A percentile compares a stretch with the other conserved stretches of the same genome.
phyloP scores from a whole-genome alignment of 345 rosid species.

The Moringa oleifera region DNA sequence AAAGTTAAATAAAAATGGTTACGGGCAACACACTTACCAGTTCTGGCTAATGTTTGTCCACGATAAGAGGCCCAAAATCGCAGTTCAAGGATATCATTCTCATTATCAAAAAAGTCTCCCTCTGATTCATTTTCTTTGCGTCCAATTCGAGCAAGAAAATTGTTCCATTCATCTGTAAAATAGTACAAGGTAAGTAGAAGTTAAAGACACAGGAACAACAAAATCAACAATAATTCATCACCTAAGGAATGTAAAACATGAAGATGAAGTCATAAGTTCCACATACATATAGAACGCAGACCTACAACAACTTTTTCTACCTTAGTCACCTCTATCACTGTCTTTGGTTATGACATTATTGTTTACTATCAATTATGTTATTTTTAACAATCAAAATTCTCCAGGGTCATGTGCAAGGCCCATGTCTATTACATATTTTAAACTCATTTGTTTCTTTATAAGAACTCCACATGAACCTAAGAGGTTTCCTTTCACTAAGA shows the following conservation, averaged over 20 bases:
- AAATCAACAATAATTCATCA: neutral
- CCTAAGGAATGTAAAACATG: neutral
- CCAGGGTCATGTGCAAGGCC: too few species aligned
- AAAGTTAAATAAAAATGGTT: neutral
- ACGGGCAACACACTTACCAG: slow-evolving; percentile 39
- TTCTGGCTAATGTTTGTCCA: slow-evolving; percentile 94
- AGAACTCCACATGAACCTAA: too few species aligned
- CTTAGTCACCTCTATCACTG: too few species aligned
- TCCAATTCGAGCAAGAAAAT: slow-evolving; percentile 96
- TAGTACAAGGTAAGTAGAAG: slow-evolving; percentile 7
- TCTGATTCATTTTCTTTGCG: slow-evolving; percentile 88
- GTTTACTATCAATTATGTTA: too few species aligned
- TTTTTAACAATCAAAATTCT: too few species aligned
- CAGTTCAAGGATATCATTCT: slow-evolving; percentile 84
- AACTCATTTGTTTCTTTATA: too few species aligned
- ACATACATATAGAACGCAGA: too few species aligned
- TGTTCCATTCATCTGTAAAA: slow-evolving; percentile 91
- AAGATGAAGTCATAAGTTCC: too few species aligned
- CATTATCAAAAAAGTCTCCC: slow-evolving; percentile 59
- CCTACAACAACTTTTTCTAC: too few species aligned
- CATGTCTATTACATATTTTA: too few species aligned
- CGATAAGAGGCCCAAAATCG: slow-evolving; percentile 99
- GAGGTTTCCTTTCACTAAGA: too few species aligned
- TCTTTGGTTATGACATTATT: too few species aligned
- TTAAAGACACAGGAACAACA: slow-evolving; percentile 6